Percentiles rank a stretch among this genome's conserved stretches.
phyloP scores from a whole-genome alignment of 176 grass and related monocot species.

The Ensete glaucum region DNA sequence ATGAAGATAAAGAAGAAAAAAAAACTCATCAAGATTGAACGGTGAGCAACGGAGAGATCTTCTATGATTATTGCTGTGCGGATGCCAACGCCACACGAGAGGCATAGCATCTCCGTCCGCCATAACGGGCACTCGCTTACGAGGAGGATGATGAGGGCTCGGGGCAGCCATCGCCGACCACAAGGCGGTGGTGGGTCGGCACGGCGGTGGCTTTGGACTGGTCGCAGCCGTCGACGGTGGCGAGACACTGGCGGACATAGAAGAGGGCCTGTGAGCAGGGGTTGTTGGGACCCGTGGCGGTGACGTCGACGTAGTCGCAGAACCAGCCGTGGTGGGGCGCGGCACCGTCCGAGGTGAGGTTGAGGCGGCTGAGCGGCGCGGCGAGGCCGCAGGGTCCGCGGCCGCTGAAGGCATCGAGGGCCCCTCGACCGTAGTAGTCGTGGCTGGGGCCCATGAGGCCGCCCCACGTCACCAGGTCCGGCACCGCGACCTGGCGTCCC shows the following conservation, averaged over 20 bases:
- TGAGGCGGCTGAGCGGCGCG: constrained; percentile 34
- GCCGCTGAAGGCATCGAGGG: constrained; percentile 33
- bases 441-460: constrained; percentile 24
- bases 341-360: constrained; percentile 35
- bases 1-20: too few species aligned
- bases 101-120: too few species aligned
- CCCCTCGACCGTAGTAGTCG: constrained; percentile 33
- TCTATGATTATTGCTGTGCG: too few species aligned
- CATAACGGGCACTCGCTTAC: too few species aligned
- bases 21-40: too few species aligned
- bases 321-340: constrained; percentile 40
- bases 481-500: constrained; percentile 16
- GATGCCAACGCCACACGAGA: too few species aligned
- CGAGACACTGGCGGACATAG: too few species aligned
- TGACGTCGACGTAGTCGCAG: constrained; percentile 25
- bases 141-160: neutral
- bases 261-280: too few species aligned
- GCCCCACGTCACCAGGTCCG: constrained; percentile 25
- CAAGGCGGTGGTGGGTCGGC: neutral
- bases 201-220: neutral
- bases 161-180: neutral
- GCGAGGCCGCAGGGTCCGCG: too few species aligned
- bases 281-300: too few species aligned
- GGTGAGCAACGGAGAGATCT: too few species aligned
- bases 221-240: constrained; percentile 15